A percentile compares a stretch with the other conserved stretches of the same genome.
Conservation (phyloP, 768 basidiomycete species). For the Xerocomellus intermedius region DNA sequence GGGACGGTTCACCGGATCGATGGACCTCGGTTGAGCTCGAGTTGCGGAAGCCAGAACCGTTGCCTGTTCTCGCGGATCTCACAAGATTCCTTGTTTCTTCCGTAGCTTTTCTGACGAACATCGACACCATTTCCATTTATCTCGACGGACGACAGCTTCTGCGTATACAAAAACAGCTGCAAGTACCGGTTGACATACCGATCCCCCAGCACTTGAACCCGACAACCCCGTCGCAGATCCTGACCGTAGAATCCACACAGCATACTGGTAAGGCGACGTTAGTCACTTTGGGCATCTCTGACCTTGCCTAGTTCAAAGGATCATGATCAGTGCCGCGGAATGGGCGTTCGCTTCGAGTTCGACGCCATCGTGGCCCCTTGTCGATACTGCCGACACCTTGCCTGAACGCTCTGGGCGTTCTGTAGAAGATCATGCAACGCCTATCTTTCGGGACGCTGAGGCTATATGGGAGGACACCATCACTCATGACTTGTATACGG, state of each 20-base stretch:
- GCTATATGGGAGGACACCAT: not conserved
- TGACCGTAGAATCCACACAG: constrained; percentile 5
- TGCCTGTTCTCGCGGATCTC: constrained; percentile 5
- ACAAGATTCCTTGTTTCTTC: constrained; percentile 16
- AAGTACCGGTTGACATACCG: not conserved
- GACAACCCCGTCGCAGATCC: not conserved
- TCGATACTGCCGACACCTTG: not conserved
- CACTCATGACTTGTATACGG: constrained; percentile 15
- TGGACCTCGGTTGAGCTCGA: constrained; percentile 13
- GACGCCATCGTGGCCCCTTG: not conserved
- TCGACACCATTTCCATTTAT: constrained; percentile 4
- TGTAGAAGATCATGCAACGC: not conserved
- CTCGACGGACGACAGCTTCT: not conserved
- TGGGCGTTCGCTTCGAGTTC: not conserved
- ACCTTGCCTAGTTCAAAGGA: constrained; percentile 5
- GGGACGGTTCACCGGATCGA: not conserved
- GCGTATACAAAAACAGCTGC: not conserved
- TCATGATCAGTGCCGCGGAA: not conserved
- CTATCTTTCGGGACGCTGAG: not conserved
- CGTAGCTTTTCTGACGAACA: constrained; percentile 4
- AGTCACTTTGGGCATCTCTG: not conserved
- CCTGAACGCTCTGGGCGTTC: not conserved
- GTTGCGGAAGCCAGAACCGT: not conserved
- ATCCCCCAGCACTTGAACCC: constrained; percentile 1
- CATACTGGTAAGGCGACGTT: not conserved